Base-by-base conservation (phyloP, 208 protist genomes). In the Crithidia mellificae region DNA sequence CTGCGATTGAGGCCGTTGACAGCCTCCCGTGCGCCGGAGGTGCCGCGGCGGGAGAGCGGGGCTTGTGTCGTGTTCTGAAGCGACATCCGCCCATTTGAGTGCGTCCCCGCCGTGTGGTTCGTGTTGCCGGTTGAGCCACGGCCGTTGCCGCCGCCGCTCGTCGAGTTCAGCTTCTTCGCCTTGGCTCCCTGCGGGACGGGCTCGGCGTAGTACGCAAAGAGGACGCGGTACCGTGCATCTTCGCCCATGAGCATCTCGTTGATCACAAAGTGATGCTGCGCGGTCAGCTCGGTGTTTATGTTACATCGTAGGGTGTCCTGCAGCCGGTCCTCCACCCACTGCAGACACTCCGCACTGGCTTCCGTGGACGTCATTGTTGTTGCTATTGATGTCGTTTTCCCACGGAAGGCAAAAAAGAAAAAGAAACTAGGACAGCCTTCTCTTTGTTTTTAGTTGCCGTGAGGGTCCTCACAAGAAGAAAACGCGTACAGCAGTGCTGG, bases 241-340 rank as follows among this genome's bases (percentile, higher is more conserved):
- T 93, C 88, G 24, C 89, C 92, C 43, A 96, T 81, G 27, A 96
- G 81, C 74, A 96, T 95, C 63, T 95, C 87, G 56, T 78, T 84
- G 57, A 94, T 79, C 12, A 87, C 63, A 56, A 77, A 65, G 32
- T 82, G 76, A 56, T 90, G 76, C 22, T 82, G 70, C 17, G 77
- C 51, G 0, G 68, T 80, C 46, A 95, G 68, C 20, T 91, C 81
- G 2, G 39, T 62, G 36, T 79, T 53, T 22, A 72, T 52, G 8
- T 41, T 65, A 62, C 78, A 85, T 41, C 68, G 61, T n/a, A 96
- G 78, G 43, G 83, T 84, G 54, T 88, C 78, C 52, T 75, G 34
- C 25, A 96, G 74, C 20, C 81, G 81, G 34, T 70, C 72, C 54
- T 90, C 63, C 53, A 96, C 62, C 90, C 92, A 96, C 49, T 68